These are phyloP conservation scores for Piper longum DNA, from an alignment of 164 flowering plant species.

Conservation along the genomic window DNA sequence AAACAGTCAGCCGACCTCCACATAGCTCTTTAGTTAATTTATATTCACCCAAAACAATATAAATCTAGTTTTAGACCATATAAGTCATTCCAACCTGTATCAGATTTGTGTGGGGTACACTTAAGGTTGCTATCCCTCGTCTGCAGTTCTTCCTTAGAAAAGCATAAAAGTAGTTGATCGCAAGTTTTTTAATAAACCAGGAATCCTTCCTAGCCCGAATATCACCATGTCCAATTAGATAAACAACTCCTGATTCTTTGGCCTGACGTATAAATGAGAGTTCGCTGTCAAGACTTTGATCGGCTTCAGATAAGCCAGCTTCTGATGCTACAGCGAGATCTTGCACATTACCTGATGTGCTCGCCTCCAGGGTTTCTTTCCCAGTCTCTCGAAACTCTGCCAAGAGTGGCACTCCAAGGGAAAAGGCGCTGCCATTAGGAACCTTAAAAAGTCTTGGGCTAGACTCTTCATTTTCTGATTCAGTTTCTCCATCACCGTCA, in stretches of 20 bases:
- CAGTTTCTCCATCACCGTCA: constrained; percentile 66
- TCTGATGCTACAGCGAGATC: constrained; percentile 13
- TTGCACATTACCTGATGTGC: constrained; percentile 39
- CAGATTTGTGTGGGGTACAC: constrained; percentile 80
- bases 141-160: constrained; percentile 91
- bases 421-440: constrained; percentile 82
- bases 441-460: constrained; percentile 47
- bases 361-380: constrained; percentile 29
- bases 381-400: constrained; percentile 28
- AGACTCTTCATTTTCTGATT: constrained; percentile 41
- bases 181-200: constrained; percentile 87
- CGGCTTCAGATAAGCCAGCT: constrained; percentile 31
- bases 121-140: constrained; percentile 75
- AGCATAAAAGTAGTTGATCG: constrained; percentile 86
- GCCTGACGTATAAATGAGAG: constrained; percentile 79
- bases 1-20: neutral
- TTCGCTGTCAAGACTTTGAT: constrained; percentile 79
- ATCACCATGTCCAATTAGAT: constrained; percentile 95
- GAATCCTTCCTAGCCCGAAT: constrained; percentile 93
- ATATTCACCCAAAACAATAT: neutral
- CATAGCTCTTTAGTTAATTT: neutral
- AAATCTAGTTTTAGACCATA: constrained; percentile 52
- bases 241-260: constrained; percentile 91
- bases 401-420: constrained; percentile 77
- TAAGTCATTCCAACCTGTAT: constrained; percentile 98